Evolutionary conservation across 768 basidiomycete species (phyloP).

Genomic region (Russula earlei): DNA sequence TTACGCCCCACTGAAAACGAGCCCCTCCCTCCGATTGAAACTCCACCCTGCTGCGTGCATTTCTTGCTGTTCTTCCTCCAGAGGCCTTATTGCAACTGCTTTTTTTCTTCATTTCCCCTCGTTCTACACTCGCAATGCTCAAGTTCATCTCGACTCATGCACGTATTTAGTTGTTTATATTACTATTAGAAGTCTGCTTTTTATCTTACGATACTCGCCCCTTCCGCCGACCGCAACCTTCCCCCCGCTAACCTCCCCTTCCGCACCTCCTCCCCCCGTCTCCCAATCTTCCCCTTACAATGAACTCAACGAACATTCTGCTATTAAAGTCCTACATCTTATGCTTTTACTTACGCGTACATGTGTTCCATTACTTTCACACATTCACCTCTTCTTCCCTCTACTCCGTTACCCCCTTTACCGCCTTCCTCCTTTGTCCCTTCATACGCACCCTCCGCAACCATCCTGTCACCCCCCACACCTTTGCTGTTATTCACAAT

Average conservation of each 20-base stretch:
- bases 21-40: background rate
- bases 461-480: no score
- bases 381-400: no score
- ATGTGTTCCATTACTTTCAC: background rate
- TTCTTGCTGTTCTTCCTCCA: background rate
- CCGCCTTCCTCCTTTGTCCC: background rate
- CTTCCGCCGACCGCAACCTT: background rate
- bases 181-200: background rate
- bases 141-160: background rate
- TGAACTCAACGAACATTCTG: no score
- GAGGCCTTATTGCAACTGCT: background rate
- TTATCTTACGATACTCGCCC: background rate
- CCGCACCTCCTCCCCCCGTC: background rate
- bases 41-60: no score
- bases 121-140: background rate
- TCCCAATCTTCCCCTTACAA: background rate
- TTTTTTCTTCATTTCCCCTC: background rate
- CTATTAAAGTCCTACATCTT: background rate
- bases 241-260: no score
- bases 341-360: background rate
- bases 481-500: no score
- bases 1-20: conserved; percentile 1
- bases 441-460: no score
- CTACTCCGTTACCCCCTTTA: no score
- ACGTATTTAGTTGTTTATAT: conserved; percentile 10